A percentile compares a stretch with the other conserved stretches of the same genome.
These are phyloP conservation scores for Kwoniella pini DNA, from an alignment of 768 basidiomycete species.

Conservation along the genomic window DNA sequence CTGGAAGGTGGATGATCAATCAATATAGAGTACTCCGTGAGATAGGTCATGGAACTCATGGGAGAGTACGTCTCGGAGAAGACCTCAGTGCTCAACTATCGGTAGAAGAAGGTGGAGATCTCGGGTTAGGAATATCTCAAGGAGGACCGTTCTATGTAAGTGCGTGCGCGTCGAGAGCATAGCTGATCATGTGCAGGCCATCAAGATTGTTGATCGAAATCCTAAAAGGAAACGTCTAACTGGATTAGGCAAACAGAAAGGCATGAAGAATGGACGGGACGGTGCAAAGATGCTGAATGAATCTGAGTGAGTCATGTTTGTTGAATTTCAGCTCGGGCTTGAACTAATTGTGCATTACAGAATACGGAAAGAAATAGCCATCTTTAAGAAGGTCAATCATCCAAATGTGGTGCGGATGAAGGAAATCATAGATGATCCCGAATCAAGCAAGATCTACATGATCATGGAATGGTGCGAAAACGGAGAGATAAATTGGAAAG, in stretches of 20 bases:
- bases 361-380: constrained; percentile 90
- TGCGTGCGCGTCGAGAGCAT: not conserved
- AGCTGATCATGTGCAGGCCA: constrained; percentile 44
- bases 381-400: constrained; percentile 95
- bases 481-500: constrained; percentile 90
- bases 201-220: constrained; percentile 57
- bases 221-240: constrained; percentile 71
- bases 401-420: constrained; percentile 83
- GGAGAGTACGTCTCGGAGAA: constrained; percentile 76
- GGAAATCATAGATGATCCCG: constrained; percentile 92
- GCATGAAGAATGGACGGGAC: constrained; percentile 51
- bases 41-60: constrained; percentile 87
- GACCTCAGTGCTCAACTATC: constrained; percentile 54
- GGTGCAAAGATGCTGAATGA: constrained; percentile 44
- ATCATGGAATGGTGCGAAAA: constrained; percentile 96
- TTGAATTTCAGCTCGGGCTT: not conserved
- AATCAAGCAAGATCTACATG: constrained; percentile 87
- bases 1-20: constrained; percentile 65
- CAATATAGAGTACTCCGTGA: constrained; percentile 71
- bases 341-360: constrained; percentile 55
- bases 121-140: constrained; percentile 17
- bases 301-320: constrained; percentile 30
- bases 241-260: constrained; percentile 69
- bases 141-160: constrained; percentile 35
- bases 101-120: constrained; percentile 18